phyloP scores from a whole-genome alignment of 306 rosid species.

The Rubus idaeus region DNA sequence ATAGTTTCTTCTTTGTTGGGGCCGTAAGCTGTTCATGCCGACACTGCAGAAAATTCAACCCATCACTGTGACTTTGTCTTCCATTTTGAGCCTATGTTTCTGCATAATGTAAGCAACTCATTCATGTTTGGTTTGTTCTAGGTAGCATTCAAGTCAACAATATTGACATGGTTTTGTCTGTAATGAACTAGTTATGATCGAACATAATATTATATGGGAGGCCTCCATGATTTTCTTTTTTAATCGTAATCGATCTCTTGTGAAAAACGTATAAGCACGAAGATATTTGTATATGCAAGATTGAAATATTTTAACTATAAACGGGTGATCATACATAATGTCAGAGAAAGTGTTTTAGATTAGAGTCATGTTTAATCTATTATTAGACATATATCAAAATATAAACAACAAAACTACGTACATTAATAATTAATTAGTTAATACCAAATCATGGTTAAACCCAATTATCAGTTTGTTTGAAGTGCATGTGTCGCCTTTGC shows the following conservation, averaged over 20 bases:
- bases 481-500: no score
- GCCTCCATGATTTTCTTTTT: background rate
- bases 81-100: background rate
- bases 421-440: no score
- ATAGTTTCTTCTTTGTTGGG: conserved; percentile 17
- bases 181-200: background rate
- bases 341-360: no score
- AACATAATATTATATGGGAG: background rate
- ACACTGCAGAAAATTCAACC: conserved; percentile 22
- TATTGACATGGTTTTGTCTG: conserved; percentile 15
- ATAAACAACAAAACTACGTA: no score
- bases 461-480: no score
- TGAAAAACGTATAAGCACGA: background rate
- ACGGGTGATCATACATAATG: no score
- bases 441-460: no score
- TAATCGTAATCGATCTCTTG: background rate
- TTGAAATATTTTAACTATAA: background rate
- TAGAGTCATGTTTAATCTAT: background rate
- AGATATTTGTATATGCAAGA: background rate
- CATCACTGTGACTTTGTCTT: background rate
- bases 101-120: background rate
- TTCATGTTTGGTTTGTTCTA: background rate
- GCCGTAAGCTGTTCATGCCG: conserved; percentile 11
- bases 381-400: no score
- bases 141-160: conserved; percentile 7